These are phyloP conservation scores for Beauveria pseudobassiana DNA, from an alignment of 2,329 filamentous ascomycete genomes.

Conservation along the genomic window DNA sequence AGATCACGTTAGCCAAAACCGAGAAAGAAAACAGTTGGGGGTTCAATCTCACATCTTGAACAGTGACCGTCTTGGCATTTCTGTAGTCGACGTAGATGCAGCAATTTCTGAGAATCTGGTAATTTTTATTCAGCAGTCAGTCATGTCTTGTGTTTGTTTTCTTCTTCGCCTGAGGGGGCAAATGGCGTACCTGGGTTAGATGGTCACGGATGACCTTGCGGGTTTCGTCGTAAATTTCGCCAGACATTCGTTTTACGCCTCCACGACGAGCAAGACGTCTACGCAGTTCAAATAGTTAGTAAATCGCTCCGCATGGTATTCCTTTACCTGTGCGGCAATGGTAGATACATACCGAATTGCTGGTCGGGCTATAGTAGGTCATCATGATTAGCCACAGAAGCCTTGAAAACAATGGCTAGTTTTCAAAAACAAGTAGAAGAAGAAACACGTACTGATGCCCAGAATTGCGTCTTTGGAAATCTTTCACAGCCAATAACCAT, in stretches of 20 bases:
- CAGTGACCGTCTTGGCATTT: slow-evolving; percentile 53
- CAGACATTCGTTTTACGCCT: slow-evolving; percentile 68
- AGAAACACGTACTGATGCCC: slow-evolving; percentile 10
- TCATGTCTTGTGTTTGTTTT: background rate
- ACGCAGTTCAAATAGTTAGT: background rate
- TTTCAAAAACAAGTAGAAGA: background rate
- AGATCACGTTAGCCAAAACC: background rate
- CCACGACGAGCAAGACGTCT: slow-evolving; percentile 68
- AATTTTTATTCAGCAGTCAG: slow-evolving; percentile 10
- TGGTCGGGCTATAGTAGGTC: slow-evolving; percentile 6
- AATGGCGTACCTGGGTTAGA: slow-evolving; percentile 37
- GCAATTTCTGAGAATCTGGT: slow-evolving; percentile 44
- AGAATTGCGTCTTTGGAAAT: slow-evolving; percentile 14
- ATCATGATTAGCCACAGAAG: background rate
- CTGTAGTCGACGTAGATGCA: slow-evolving; percentile 46
- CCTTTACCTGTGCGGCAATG: background rate
- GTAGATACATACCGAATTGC: slow-evolving; percentile 9
- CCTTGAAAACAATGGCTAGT: background rate
- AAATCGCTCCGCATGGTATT: background rate
- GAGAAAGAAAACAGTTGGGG: background rate
- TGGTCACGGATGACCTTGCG: slow-evolving; percentile 42
- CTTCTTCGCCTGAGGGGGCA: background rate
- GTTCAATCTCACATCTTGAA: slow-evolving; percentile 45
- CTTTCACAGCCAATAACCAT: background rate
- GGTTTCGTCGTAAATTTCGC: slow-evolving; percentile 54